Evolutionary conservation across 2,329 filamentous ascomycete genomes (phyloP).

Genomic region (Beauveria sp.): DNA sequence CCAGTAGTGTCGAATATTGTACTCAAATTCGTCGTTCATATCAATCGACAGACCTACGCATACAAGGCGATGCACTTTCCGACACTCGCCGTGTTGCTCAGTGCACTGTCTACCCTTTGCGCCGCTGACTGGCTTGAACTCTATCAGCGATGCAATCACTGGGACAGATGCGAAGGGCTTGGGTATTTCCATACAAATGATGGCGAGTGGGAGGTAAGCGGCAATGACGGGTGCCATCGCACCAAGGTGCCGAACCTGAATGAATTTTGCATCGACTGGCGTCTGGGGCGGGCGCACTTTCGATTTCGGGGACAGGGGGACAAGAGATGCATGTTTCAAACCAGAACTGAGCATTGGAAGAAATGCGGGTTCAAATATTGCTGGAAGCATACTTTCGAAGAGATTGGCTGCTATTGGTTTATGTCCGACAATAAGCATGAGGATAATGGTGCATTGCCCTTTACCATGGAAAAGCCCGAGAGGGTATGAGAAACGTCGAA

Average conservation of each 20-base stretch:
- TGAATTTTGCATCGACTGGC: conserved; percentile 12
- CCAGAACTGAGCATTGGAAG: not conserved
- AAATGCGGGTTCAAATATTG: not conserved
- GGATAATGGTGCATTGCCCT: conserved; percentile 3
- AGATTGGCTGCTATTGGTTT: conserved; percentile 1
- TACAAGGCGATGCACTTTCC: not conserved
- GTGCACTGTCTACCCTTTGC: not conserved
- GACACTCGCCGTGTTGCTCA: not conserved
- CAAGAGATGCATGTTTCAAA: conserved; percentile 11
- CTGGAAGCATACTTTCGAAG: not conserved
- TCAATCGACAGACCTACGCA: not conserved
- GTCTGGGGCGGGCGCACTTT: conserved; percentile 7
- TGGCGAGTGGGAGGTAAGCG: conserved; percentile 8
- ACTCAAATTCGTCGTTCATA: not conserved
- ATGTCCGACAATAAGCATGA: conserved; percentile 1
- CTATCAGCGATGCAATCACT: not conserved
- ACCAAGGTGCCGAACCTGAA: conserved; percentile 11
- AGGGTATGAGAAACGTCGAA: not conserved
- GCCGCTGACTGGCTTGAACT: not conserved
- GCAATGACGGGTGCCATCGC: conserved; percentile 10
- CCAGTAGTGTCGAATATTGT: not conserved
- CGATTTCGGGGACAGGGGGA: conserved; percentile 1
- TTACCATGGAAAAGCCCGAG: not conserved
- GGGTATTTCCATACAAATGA: conserved; percentile 21
- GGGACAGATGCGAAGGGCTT: conserved; percentile 1